Evolutionary conservation across 805 yeast species (phyloP).

Genomic region (Candida patagonica): DNA sequence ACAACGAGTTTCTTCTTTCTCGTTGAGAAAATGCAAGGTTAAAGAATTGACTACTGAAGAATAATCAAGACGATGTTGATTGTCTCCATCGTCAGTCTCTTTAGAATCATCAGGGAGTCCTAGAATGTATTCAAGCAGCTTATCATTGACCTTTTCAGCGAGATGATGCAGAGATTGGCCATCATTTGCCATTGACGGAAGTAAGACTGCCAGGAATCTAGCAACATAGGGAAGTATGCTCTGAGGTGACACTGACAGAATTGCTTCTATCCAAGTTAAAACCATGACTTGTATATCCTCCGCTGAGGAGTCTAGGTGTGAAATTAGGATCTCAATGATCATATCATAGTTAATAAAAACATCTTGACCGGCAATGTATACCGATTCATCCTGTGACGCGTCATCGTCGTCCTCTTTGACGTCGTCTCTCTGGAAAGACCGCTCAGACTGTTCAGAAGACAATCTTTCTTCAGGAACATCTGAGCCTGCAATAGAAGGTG

Average conservation of each 20-base stretch:
- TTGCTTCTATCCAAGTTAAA: constrained; percentile 69
- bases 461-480: constrained; percentile 18
- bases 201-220: constrained; percentile 57
- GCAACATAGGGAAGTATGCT: constrained; percentile 70
- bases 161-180: constrained; percentile 40
- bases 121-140: constrained; percentile 44
- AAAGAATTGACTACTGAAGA: constrained; percentile 60
- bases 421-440: constrained; percentile 24
- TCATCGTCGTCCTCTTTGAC: constrained; percentile 23
- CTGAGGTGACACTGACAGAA: constrained; percentile 64
- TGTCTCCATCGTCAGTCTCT: constrained; percentile 6
- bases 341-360: constrained; percentile 70
- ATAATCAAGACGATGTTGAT: constrained; percentile 32
- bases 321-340: constrained; percentile 71
- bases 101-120: constrained; percentile 28
- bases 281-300: constrained; percentile 72
- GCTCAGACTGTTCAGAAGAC: constrained; percentile 22
- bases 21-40: constrained; percentile 61
- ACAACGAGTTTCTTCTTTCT: constrained; percentile 71
- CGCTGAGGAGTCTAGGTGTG: constrained; percentile 66
- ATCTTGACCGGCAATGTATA: constrained; percentile 71
- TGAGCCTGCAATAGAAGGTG: constrained; percentile 7
- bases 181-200: constrained; percentile 52
- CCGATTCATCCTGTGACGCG: constrained; percentile 39
- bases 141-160: constrained; percentile 48